These are phyloP conservation scores for Fusarium tanahbumbuense DNA, from an alignment of 2,329 filamentous ascomycete genomes.

Conservation along the genomic window DNA sequence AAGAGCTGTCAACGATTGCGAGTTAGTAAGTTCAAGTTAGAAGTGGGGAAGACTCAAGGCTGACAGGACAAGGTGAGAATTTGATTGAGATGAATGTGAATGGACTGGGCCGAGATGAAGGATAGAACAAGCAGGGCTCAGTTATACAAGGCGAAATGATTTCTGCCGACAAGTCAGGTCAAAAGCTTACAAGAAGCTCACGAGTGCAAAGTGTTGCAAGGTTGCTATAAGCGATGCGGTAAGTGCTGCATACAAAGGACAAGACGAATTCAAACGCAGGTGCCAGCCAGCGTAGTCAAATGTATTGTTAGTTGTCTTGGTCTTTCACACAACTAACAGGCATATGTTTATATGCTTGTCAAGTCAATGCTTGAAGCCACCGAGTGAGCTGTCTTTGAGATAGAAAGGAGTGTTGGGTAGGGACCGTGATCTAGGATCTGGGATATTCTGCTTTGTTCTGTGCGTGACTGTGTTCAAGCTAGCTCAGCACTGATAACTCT, in stretches of 20 bases:
- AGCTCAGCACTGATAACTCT: constrained; percentile 25
- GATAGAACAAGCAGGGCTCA: constrained; percentile 8
- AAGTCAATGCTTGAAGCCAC: constrained; percentile 10
- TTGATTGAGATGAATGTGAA: constrained; percentile 5
- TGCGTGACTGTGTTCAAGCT: constrained; percentile 6
- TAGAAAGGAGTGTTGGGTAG: constrained; percentile 33
- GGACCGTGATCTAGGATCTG: constrained; percentile 14
- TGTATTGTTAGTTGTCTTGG: constrained; percentile 14
- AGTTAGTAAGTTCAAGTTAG: constrained; percentile 27
- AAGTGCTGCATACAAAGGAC: constrained; percentile 16
- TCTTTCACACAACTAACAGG: constrained; percentile 17
- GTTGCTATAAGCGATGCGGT: constrained; percentile 4
- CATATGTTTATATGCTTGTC: constrained; percentile 16
- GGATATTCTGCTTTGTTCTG: constrained; percentile 11
- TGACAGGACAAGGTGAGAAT: constrained; percentile 22
- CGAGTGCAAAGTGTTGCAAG: constrained; percentile 20
- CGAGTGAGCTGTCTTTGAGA: constrained; percentile 13
- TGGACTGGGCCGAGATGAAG: constrained; percentile 25
- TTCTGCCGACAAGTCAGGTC: constrained; percentile 7
- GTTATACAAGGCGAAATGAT: constrained; percentile 13
- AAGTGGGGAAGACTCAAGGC: constrained; percentile 29
- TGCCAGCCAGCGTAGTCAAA: constrained; percentile 33
- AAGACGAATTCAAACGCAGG: constrained; percentile 32
- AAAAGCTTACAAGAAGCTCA: constrained; percentile 5
- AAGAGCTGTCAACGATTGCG: constrained; percentile 51